Evolutionary conservation across 495 filamentous ascomycete species (phyloP), one percentile per base, ranked within the genome.

Genomic region (Penicillium argentinense): DNA sequence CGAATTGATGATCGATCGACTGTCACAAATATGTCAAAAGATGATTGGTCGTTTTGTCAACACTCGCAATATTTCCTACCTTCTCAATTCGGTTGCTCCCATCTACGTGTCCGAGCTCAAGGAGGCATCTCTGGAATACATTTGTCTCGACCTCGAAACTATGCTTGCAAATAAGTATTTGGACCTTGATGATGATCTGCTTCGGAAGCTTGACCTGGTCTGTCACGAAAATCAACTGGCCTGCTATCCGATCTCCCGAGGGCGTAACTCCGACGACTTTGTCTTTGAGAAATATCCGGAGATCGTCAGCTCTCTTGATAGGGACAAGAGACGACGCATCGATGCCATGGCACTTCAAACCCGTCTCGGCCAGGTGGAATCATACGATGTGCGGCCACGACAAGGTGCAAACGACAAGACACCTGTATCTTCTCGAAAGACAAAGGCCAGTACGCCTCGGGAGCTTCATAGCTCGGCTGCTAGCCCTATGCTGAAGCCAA

Each of bases 1-100:
- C 57, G 93, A 97, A 56, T 74, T 98, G 47, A 96, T 98, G 91
- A 79, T 98, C 26, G 92, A 97, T 60, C 75, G 90, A 21, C 68
- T 98, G 19, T 88, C 86, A 9, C 89, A 95, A 61, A 82, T 92
- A 11, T 97, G 92, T 64, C 93, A 98, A 59, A 83, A 83, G 44
- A 69, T 89, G 32, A 78, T 97, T 47, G 93, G 93, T n/a, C 80
- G 77, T 28, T 96, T 91, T 66, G 86, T 95, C 12, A 91, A 81
- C 43, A 86, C 82, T 18, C 87, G 95, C 28, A 98, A 96, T 61
- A 85, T 92, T 38, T 86, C 88, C 32, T 80, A 84, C 33, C 69
- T 97, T 9, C 75, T 98, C 21, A 95, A 93, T 59, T 85, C 81
- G 1, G 83, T 95, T 47, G 83, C 86, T 34, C 87, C 89, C 1